Base-by-base conservation (phyloP, 2,329 filamentous ascomycete genomes). In the Alternaria atra region DNA sequence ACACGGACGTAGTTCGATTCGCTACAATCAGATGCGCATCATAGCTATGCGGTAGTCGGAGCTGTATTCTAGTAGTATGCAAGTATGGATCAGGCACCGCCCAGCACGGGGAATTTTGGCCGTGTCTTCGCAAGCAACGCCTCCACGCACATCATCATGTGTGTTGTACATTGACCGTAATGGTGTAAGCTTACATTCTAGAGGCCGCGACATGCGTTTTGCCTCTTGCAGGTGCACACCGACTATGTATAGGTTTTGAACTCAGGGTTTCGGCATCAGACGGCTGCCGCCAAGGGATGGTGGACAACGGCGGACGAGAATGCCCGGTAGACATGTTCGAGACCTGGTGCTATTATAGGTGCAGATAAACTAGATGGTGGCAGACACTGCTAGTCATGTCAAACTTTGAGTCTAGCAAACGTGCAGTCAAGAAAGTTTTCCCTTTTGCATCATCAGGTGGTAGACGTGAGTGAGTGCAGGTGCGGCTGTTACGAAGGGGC, bases 381-480 rank as follows among this genome's bases (percentile, higher is more conserved):
- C 46, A 50, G 46, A 35, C 8, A 20, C 9, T 53, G 37, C 51
- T 53, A 53, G 37, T 32, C 12, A 37, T 42, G 51, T 32, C 51
- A 43, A 53, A 53, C 51, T 43, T 53, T 53, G 51, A 34, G 29
- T 17, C 37, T 53, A 42, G 51, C 29, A 30, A 8, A 42, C 8
- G 27, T 43, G 51, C 12, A n/a, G 17, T 35, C 8, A 25, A 25
- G 34, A 50, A 50, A 12, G 17, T 50, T 50, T 50, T 37, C 8
- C 32, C 12, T 30, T 34, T 20, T 23, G 30, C 46, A 34, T 34
- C 46, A 23, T 35, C 30, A 50, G 32, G n/a, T 27, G 46, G 8
- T 10, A 50, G 46, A 20, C 20, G 13, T 25, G 34, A 23, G 46
- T 35, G 46, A 10, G 15, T 25, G 46, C 30, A n/a, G 32, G 13